Evolutionary conservation across 2,329 filamentous ascomycete species (phyloP).

Genomic region (Ascochyta lentis): DNA sequence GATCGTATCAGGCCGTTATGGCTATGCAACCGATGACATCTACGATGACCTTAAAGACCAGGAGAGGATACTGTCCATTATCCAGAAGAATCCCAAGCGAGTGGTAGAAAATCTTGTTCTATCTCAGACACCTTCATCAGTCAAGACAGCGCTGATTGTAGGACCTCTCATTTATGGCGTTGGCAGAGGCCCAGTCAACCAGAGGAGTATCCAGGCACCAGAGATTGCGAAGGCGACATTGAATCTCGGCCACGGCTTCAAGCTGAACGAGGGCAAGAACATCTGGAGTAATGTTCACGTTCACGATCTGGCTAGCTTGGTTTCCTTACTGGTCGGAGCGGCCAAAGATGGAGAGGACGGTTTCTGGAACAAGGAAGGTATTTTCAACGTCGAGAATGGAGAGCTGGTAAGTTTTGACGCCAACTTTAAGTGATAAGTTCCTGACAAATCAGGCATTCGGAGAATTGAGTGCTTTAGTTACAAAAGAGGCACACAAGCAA

Average conservation of each 20-base stretch:
- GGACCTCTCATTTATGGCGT: slow-evolving; percentile 67
- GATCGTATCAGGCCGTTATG: slow-evolving; percentile 12
- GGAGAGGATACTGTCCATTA: slow-evolving; percentile 9
- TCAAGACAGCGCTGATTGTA: slow-evolving; percentile 58
- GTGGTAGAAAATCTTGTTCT: slow-evolving; percentile 25
- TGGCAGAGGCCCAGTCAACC: slow-evolving; percentile 62
- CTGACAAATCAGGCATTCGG: slow-evolving; percentile 18
- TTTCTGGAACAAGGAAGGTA: slow-evolving; percentile 63
- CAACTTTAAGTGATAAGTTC: background rate
- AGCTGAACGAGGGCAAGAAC: slow-evolving; percentile 61
- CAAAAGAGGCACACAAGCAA: slow-evolving; percentile 23
- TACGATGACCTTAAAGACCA: slow-evolving; percentile 19
- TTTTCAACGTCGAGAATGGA: slow-evolving; percentile 70
- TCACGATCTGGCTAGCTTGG: slow-evolving; percentile 64
- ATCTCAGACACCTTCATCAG: slow-evolving; percentile 11
- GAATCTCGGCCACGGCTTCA: slow-evolving; percentile 56
- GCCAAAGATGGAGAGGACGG: slow-evolving; percentile 42
- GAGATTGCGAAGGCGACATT: slow-evolving; percentile 58
- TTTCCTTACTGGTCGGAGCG: slow-evolving; percentile 59
- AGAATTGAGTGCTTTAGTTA: slow-evolving; percentile 15
- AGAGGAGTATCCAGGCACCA: slow-evolving; percentile 63
- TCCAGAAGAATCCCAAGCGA: slow-evolving; percentile 19
- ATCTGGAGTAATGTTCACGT: slow-evolving; percentile 62
- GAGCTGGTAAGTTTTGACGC: slow-evolving; percentile 9
- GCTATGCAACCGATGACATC: slow-evolving; percentile 6